Conservation (phyloP, 768 basidiomycete species). For the Tremella yokohamensis region DNA sequence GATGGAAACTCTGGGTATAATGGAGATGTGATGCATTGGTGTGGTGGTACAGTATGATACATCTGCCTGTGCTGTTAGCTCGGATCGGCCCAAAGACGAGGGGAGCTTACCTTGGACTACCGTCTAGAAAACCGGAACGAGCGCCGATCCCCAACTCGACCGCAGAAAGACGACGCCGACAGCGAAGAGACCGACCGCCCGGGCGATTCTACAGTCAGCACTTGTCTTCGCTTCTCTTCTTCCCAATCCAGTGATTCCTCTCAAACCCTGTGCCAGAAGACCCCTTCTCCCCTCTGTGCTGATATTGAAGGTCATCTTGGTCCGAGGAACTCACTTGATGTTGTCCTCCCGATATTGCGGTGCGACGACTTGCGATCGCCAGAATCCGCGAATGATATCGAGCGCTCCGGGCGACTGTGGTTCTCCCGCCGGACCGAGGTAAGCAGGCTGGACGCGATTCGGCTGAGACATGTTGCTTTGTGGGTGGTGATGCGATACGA, state of each 20-base stretch:
- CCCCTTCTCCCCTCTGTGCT: no score
- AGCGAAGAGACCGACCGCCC: slow-evolving; percentile 30
- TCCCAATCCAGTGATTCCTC: not conserved
- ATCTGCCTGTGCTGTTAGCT: not conserved
- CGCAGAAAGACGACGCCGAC: slow-evolving; percentile 32
- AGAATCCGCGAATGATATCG: slow-evolving; percentile 20
- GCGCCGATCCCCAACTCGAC: slow-evolving; percentile 21
- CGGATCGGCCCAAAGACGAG: not conserved
- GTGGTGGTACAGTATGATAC: slow-evolving; percentile 4
- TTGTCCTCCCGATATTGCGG: slow-evolving; percentile 26
- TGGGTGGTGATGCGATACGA: not conserved
- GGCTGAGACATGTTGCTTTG: slow-evolving; percentile 17
- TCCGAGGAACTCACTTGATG: slow-evolving; percentile 19
- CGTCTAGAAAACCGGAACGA: slow-evolving; percentile 30
- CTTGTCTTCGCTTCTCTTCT: not conserved
- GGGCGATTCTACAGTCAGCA: slow-evolving; percentile 22
- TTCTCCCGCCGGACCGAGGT: slow-evolving; percentile 10
- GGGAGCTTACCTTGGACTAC: not conserved
- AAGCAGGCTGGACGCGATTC: slow-evolving; percentile 9
- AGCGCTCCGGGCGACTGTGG: slow-evolving; percentile 8
- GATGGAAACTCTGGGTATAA: no score
- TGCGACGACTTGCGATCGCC: slow-evolving; percentile 24
- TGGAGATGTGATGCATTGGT: not conserved
- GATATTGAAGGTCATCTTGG: not conserved
- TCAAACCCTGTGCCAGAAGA: no score